Conservation (phyloP, 805 yeast genomes). For the Metschnikowia dekortorum region DNA sequence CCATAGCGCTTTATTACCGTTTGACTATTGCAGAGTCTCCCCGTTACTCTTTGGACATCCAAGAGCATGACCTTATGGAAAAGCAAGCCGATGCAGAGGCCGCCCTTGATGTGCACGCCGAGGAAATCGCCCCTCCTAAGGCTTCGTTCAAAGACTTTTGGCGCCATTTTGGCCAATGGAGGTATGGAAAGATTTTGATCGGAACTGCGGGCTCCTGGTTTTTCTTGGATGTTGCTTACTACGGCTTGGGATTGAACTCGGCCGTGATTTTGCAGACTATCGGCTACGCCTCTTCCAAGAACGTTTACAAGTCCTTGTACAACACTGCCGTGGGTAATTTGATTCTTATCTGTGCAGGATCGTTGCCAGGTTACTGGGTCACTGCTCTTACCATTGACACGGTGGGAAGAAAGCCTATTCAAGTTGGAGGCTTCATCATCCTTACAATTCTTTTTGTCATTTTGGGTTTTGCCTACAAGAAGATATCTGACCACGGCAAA, state of each 20-base stretch:
- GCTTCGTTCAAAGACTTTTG: slow-evolving; percentile 75
- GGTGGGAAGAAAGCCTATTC: slow-evolving; percentile 82
- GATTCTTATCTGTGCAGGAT: slow-evolving; percentile 91
- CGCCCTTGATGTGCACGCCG: slow-evolving; percentile 34
- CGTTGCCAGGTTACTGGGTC: slow-evolving; percentile 91
- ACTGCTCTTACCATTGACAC: slow-evolving; percentile 75
- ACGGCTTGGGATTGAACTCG: slow-evolving; percentile 83
- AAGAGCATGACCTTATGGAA: slow-evolving; percentile 51
- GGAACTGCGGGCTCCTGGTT: slow-evolving; percentile 95
- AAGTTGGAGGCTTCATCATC: slow-evolving; percentile 67
- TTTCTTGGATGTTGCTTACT: slow-evolving; percentile 83
- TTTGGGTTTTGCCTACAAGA: slow-evolving; percentile 82
- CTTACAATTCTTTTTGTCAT: slow-evolving; percentile 70
- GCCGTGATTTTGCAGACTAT: slow-evolving; percentile 75
- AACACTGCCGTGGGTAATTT: slow-evolving; percentile 87
- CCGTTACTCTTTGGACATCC: slow-evolving; percentile 79
- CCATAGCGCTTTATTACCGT: slow-evolving; percentile 81
- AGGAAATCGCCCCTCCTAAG: slow-evolving; percentile 58
- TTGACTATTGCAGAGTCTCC: slow-evolving; percentile 94
- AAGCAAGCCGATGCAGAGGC: slow-evolving; percentile 51
- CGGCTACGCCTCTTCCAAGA: slow-evolving; percentile 71
- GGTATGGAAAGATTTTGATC: slow-evolving; percentile 71
- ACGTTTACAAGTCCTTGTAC: slow-evolving; percentile 67
- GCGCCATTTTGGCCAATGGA: slow-evolving; percentile 79
- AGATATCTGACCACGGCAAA: slow-evolving; percentile 59